Conservation (phyloP, 1,139 yeast species). For the Meyerozyma elateridarum region DNA sequence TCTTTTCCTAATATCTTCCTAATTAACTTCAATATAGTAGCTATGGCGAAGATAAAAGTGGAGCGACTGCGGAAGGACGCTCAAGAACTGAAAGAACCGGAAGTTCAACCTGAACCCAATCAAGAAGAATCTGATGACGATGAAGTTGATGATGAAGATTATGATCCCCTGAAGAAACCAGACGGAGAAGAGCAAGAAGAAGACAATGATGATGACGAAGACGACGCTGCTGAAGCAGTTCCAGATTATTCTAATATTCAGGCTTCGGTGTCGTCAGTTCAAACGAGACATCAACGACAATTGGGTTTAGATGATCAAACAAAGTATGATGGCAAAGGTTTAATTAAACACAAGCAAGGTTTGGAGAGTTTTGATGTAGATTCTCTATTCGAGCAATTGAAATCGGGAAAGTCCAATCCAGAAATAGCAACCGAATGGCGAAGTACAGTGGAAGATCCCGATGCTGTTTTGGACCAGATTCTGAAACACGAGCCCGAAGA, state of each 20-base stretch:
- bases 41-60: too few relatives aligned
- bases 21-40: too few relatives aligned
- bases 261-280: conserved; percentile 25
- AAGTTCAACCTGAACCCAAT: conserved; percentile 10
- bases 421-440: conserved; percentile 5
- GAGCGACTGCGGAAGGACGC: too few relatives aligned
- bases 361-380: conserved; percentile 31
- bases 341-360: conserved; percentile 8
- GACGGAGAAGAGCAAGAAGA: conserved; percentile 16
- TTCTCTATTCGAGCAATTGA: conserved; percentile 29
- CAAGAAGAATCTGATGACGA: conserved; percentile 9
- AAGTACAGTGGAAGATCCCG: conserved; percentile 5
- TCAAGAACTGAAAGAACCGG: too few relatives aligned
- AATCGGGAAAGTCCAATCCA: conserved; percentile 9
- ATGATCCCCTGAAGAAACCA: conserved; percentile 39
- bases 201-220: conserved; percentile 19
- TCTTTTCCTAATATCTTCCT: too few relatives aligned
- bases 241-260: conserved; percentile 36
- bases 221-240: conserved; percentile 20
- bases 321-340: conserved; percentile 11
- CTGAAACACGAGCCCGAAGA: conserved; percentile 11
- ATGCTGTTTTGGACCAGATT: conserved; percentile 10
- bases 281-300: conserved; percentile 34
- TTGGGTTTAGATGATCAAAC: conserved; percentile 7
- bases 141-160: conserved; percentile 1